A percentile compares a stretch with the other conserved stretches of the same genome.
Conservation (phyloP, 1,139 yeast species). For the Suhomyces terraborum region DNA sequence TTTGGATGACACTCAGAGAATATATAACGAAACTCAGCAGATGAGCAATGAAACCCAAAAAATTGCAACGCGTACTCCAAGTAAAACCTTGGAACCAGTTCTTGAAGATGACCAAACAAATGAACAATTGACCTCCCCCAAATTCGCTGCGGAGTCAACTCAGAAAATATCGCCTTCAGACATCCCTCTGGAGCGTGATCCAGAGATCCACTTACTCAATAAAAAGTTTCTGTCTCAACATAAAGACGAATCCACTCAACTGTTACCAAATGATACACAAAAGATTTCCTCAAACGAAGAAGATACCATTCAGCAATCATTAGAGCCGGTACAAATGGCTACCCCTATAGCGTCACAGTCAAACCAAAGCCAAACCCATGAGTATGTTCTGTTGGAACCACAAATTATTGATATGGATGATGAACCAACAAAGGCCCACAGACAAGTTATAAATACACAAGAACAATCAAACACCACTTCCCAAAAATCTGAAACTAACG, state of each 20-base stretch:
- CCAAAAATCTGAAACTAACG: neutral
- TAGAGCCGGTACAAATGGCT: neutral
- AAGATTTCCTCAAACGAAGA: neutral
- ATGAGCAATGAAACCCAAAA: conserved; percentile 1
- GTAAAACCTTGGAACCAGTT: neutral
- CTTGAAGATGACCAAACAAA: neutral
- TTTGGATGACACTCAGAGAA: conserved; percentile 3
- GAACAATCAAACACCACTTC: conserved; percentile 14
- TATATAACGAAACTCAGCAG: no score
- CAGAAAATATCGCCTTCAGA: neutral
- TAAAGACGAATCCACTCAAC: neutral
- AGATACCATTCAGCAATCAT: neutral
- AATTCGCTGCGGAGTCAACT: neutral
- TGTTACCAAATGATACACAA: neutral
- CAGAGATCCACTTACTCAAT: neutral
- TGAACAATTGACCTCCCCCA: neutral
- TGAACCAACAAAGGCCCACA: conserved; percentile 12
- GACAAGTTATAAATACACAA: conserved; percentile 22
- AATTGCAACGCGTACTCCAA: neutral
- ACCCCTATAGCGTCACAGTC: neutral
- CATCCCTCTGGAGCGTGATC: neutral
- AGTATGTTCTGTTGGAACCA: no score
- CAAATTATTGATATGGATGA: no score
- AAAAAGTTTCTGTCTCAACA: neutral
- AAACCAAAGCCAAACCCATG: neutral